Evolutionary conservation across 345 rosid genomes (phyloP), one percentile per base, ranked within the genome.

Genomic region (Pistacia integerrima): DNA sequence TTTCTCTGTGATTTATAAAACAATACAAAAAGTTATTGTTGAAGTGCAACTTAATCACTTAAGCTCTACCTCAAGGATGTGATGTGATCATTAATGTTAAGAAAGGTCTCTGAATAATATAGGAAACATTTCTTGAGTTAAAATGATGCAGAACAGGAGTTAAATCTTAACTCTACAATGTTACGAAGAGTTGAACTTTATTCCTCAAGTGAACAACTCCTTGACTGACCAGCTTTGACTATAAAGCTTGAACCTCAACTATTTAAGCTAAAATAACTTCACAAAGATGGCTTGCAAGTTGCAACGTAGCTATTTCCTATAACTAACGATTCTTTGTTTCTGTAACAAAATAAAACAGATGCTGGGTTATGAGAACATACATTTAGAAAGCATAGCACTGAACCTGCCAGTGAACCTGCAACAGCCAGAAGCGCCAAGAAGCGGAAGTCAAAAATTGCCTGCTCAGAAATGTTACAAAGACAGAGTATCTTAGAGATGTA

Each of bases 391-490:
- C 98, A 95, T 77, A 95, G 77, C 17, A 95, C 78, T 11, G 98
- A 93, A 74, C 97, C 98, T 48, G 97, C 99, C 76, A 92, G 69
- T 2, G 99, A 95, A 60, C 97, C 92, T 82, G 87, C 98, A 67
- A 95, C 74, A 5, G 98, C 98, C 33, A 90, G 77, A 56, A 93
- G 96, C 1, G 98, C 97, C 73, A 93, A 58, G 90, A 95, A 95
- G 9, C 98, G 96, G 80, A 95, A 95, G 82, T 95, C 91, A 76
- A 93, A 93, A 52, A 95, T 95, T 33, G 76, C 61, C 98, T 95
- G 97, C 68, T 58, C 69, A 67, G 63, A 33, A 77, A 33, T 36
- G 71, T 30, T 59, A 59, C 16, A 64, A 25, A 38, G n/a, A 64
- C 46, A 41, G 46, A n/a, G n/a, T 12, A 38, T 70, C 30, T 57